These are phyloP conservation scores for Fusarium brevicatenulatum DNA, from an alignment of 2,329 filamentous ascomycete species.

Conservation along the genomic window DNA sequence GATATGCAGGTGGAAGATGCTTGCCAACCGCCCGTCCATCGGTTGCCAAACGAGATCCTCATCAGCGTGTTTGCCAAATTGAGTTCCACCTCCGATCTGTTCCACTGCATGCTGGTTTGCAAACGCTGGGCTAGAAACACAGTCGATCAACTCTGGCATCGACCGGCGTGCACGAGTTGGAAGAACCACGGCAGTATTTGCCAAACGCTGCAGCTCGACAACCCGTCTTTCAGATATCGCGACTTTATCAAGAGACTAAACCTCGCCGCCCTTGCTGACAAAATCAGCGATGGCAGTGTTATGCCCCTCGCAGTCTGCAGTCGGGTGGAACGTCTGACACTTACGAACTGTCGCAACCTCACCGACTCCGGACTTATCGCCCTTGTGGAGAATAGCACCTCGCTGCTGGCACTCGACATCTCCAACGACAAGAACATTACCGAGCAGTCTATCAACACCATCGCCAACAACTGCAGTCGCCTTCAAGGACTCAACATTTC, in stretches of 20 bases:
- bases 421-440: constrained; percentile 87
- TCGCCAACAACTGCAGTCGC: constrained; percentile 83
- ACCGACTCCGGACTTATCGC: constrained; percentile 85
- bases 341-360: constrained; percentile 88
- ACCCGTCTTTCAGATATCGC: constrained; percentile 89
- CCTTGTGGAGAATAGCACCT: constrained; percentile 80
- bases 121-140: constrained; percentile 92
- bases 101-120: constrained; percentile 92
- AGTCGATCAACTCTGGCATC: constrained; percentile 94
- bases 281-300: constrained; percentile 89
- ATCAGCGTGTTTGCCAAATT: constrained; percentile 93
- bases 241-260: constrained; percentile 94
- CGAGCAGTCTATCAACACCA: constrained; percentile 78
- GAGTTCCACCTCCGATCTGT: constrained; percentile 77
- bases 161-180: constrained; percentile 91
- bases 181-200: constrained; percentile 83
- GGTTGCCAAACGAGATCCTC: constrained; percentile 92
- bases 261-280: constrained; percentile 78
- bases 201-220: constrained; percentile 74
- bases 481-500: constrained; percentile 95
- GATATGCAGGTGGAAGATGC: constrained; percentile 77
- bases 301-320: constrained; percentile 85
- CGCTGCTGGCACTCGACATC: constrained; percentile 89
- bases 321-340: constrained; percentile 88
- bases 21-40: constrained; percentile 81